Percentiles rank a stretch among this genome's conserved stretches.
Conservation (phyloP, 768 basidiomycete species). For the Suillus ampliporus region DNA sequence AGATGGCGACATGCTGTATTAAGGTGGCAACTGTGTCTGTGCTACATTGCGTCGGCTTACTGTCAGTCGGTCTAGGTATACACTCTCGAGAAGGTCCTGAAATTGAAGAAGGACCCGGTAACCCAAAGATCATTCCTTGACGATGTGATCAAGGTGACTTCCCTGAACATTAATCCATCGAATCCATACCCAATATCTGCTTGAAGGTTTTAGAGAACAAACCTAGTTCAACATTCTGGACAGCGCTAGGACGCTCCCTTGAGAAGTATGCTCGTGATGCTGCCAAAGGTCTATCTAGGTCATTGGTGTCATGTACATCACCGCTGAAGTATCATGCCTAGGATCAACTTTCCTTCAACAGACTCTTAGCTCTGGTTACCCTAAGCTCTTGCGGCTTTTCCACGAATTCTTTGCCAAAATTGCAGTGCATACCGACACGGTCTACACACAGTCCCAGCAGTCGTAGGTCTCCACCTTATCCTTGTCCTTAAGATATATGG, state of each 20-base stretch:
- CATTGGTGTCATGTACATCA: not conserved
- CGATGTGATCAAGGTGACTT: constrained; percentile 87
- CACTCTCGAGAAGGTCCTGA: constrained; percentile 91
- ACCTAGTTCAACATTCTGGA: constrained; percentile 93
- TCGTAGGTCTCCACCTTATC: constrained; percentile 53
- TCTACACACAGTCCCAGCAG: constrained; percentile 84
- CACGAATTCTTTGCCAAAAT: constrained; percentile 98
- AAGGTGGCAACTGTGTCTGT: constrained; percentile 55
- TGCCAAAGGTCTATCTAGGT: constrained; percentile 61
- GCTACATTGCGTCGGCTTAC: constrained; percentile 4
- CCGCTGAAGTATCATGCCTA: constrained; percentile 36
- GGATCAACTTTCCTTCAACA: constrained; percentile 92
- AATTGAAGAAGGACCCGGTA: constrained; percentile 82
- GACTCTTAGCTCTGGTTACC: constrained; percentile 85
- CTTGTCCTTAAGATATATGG: constrained; percentile 1
- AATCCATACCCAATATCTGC: not conserved
- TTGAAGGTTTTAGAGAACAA: constrained; percentile 83
- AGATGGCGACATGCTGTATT: constrained; percentile 89
- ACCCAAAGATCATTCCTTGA: constrained; percentile 85
- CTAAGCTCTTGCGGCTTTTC: constrained; percentile 85
- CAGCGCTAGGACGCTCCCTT: constrained; percentile 74
- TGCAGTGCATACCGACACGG: constrained; percentile 92
- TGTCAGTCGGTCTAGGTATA: constrained; percentile 68
- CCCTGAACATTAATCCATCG: not conserved
- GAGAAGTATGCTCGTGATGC: constrained; percentile 86